phyloP scores from a whole-genome alignment of 2,329 filamentous ascomycete species.

The Ceratocystis albifundus region DNA sequence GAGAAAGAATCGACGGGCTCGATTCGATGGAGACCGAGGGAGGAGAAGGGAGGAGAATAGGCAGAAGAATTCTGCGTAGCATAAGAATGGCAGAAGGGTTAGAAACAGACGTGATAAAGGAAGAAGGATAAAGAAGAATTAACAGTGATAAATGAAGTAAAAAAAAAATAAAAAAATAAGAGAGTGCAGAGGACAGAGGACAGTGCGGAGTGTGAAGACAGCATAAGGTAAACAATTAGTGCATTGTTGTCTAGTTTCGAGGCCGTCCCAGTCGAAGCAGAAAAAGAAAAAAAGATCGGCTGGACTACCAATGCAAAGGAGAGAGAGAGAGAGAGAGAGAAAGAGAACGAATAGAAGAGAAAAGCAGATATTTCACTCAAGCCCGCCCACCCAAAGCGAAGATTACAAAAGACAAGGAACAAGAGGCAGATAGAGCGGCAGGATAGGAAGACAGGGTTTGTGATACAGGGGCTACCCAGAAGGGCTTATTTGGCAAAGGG shows the following conservation, averaged over 20 bases:
- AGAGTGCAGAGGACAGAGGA: neutral
- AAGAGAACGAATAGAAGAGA: neutral
- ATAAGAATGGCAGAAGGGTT: neutral
- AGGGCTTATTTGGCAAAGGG: too few relatives aligned
- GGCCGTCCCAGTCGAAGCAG: conserved; percentile 1
- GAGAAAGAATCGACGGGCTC: neutral
- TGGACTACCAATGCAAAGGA: neutral
- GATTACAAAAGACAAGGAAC: conserved; percentile 1
- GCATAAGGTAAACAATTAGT: neutral
- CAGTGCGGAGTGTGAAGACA: neutral
- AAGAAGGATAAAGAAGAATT: neutral
- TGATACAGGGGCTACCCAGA: neutral
- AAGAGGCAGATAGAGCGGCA: neutral
- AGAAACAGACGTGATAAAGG: neutral
- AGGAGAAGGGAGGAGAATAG: neutral
- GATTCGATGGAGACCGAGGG: neutral
- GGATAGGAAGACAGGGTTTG: neutral
- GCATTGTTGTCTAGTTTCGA: neutral
- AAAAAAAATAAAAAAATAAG: neutral
- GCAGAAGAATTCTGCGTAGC: neutral
- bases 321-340: conserved; percentile 11
- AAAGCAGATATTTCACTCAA: conserved; percentile 4
- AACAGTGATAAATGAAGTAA: neutral
- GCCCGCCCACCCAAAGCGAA: neutral
- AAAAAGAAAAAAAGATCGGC: conserved; percentile 8